Conservation (phyloP, 768 basidiomycete species). For the Xerocomellus intermedius region DNA sequence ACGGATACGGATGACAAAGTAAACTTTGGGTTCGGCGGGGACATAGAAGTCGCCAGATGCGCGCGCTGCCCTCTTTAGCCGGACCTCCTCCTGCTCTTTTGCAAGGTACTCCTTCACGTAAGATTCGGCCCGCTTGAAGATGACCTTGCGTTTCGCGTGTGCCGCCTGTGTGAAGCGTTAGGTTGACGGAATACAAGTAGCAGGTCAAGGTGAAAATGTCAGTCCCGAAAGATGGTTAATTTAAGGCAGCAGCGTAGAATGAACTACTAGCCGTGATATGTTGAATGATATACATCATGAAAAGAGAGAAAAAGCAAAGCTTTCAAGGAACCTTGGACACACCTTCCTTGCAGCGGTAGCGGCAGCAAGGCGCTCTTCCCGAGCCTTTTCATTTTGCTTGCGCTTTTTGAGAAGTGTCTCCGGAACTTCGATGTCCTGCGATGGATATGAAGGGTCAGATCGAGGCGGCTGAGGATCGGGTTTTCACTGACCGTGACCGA, state of each 20-base stretch:
- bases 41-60: slow-evolving; percentile 96
- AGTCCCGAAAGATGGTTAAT: slow-evolving; percentile 87
- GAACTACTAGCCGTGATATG: slow-evolving; percentile 67
- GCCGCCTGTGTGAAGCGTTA: slow-evolving; percentile 54
- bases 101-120: slow-evolving; percentile 96
- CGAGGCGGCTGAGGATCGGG: not conserved
- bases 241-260: slow-evolving; percentile 70
- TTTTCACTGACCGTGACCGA: slow-evolving; percentile 42
- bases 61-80: slow-evolving; percentile 90
- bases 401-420: slow-evolving; percentile 99
- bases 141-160: slow-evolving; percentile 91
- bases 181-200: slow-evolving; percentile 4
- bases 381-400: slow-evolving; percentile 95
- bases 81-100: slow-evolving; percentile 95
- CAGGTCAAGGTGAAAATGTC: slow-evolving; percentile 29
- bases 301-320: slow-evolving; percentile 19
- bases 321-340: slow-evolving; percentile 28
- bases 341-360: slow-evolving; percentile 89
- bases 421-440: slow-evolving; percentile 90
- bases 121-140: slow-evolving; percentile 98
- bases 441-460: slow-evolving; percentile 9
- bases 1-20: slow-evolving; percentile 96
- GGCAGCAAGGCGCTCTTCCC: slow-evolving; percentile 88
- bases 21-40: slow-evolving; percentile 93
- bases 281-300: slow-evolving; percentile 84